Conservation (phyloP, 371 early-diverging fungal genomes). For the Parasitella parasitica region DNA sequence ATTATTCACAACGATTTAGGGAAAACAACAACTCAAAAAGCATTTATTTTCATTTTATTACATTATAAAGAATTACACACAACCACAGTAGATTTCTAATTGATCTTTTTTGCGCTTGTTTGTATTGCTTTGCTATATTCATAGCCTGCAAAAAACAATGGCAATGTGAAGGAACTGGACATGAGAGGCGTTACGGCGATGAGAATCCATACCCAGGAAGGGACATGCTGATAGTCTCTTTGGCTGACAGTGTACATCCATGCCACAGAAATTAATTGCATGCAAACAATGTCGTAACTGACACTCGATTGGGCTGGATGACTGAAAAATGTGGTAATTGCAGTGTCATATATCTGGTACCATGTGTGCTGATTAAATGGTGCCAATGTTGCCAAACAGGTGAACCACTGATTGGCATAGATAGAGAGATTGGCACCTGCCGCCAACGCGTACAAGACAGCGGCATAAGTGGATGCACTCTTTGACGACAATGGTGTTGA, state of each 20-base stretch:
- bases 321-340: constrained; percentile 22
- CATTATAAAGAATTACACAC: not conserved
- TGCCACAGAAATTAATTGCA: constrained; percentile 23
- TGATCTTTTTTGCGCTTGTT: not conserved
- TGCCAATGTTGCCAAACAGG: not conserved
- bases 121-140: constrained; percentile 21
- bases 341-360: not conserved
- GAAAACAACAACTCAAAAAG: not conserved
- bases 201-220: constrained; percentile 5
- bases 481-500: not conserved
- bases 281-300: constrained; percentile 36
- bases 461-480: not conserved
- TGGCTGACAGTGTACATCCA: constrained; percentile 32
- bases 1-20: constrained; percentile 73
- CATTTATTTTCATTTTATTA: not conserved
- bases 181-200: constrained; percentile 35
- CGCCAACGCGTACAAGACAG: constrained; percentile 23
- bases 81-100: too few relatives aligned
- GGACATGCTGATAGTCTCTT: not conserved
- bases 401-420: constrained; percentile 25
- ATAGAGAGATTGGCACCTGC: constrained; percentile 38
- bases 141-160: constrained; percentile 43
- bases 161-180: constrained; percentile 51
- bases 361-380: not conserved
- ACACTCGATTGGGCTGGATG: constrained; percentile 48